Evolutionary conservation across 2,329 filamentous ascomycete genomes (phyloP).

Genomic region (Pyrenochaeta sp.): DNA sequence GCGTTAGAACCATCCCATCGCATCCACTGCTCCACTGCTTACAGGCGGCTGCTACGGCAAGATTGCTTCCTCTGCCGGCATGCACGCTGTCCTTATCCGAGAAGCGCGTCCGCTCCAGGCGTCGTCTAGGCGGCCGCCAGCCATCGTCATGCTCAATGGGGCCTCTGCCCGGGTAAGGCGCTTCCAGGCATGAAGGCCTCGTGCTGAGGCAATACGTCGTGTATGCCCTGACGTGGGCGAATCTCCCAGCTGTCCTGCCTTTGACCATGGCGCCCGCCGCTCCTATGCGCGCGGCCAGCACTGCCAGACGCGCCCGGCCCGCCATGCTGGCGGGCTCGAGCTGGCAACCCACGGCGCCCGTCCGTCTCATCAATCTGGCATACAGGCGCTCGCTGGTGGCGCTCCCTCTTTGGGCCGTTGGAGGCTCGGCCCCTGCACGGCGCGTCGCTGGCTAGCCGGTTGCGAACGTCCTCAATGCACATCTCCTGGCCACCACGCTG

Average conservation of each 20-base stretch:
- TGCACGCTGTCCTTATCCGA: constrained; percentile 38
- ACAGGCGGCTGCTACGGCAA: constrained; percentile 48
- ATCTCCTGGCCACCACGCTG: constrained; percentile 46
- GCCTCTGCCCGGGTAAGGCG: constrained; percentile 29
- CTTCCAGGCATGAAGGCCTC: constrained; percentile 39
- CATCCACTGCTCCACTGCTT: constrained; percentile 39
- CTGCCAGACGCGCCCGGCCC: constrained; percentile 30
- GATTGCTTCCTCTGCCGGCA: constrained; percentile 43
- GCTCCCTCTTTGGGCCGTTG: constrained; percentile 42
- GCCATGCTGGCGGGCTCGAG: constrained; percentile 40
- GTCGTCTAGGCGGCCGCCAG: too few species aligned
- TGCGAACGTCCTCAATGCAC: constrained; percentile 43
- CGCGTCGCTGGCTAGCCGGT: constrained; percentile 40
- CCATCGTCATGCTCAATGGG: constrained; percentile 35
- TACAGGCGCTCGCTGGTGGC: constrained; percentile 43
- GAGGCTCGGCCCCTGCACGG: constrained; percentile 37
- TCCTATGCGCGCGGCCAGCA: constrained; percentile 23
- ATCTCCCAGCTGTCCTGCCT: constrained; percentile 10
- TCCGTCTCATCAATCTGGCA: constrained; percentile 43
- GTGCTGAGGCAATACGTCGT: constrained; percentile 30
- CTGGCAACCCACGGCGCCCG: too few species aligned
- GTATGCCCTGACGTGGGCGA: constrained; percentile 18
- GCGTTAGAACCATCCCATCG: constrained; percentile 46
- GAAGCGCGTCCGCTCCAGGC: constrained; percentile 30
- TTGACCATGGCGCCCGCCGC: too few species aligned